Percentiles rank a stretch among this genome's conserved stretches.
Conservation (phyloP, 2,329 filamentous ascomycete species). For the Phaeomoniella chlamydospora region DNA sequence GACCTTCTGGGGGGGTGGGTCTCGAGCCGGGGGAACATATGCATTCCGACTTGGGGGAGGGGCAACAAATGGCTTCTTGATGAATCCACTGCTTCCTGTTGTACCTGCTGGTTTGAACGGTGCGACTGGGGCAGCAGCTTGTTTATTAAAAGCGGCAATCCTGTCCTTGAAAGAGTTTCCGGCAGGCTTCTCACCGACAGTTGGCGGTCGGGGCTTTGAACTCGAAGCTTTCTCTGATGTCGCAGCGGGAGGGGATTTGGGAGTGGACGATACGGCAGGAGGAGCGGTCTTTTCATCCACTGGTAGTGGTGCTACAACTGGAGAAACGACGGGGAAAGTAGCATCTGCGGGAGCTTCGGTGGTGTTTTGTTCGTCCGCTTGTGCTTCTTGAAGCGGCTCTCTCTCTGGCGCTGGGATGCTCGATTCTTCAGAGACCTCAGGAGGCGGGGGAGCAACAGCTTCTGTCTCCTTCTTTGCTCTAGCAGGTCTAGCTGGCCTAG, state of each 20-base stretch:
- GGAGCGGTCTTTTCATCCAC: slow-evolving; percentile 10
- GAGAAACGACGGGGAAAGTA: slow-evolving; percentile 12
- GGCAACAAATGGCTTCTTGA: slow-evolving; percentile 95
- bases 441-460: slow-evolving; percentile 18
- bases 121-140: slow-evolving; percentile 69
- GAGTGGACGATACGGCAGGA: slow-evolving; percentile 8
- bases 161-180: slow-evolving; percentile 79
- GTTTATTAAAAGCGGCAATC: slow-evolving; percentile 93
- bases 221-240: slow-evolving; percentile 20
- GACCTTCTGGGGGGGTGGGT: slow-evolving; percentile 56
- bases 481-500: slow-evolving; percentile 58
- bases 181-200: slow-evolving; percentile 56
- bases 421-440: slow-evolving; percentile 7
- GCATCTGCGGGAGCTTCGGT: slow-evolving; percentile 9
- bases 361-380: slow-evolving; percentile 12
- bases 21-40: slow-evolving; percentile 59
- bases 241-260: slow-evolving; percentile 12
- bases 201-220: slow-evolving; percentile 49
- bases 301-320: slow-evolving; percentile 11
- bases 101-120: slow-evolving; percentile 71
- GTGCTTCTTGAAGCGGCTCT: slow-evolving; percentile 15
- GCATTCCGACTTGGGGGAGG: slow-evolving; percentile 87
- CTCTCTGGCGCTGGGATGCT: slow-evolving; percentile 17
- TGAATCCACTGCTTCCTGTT: slow-evolving; percentile 51
- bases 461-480: slow-evolving; percentile 51